Evolutionary conservation across 768 basidiomycete species (phyloP).

Genomic region (Russula sp.): DNA sequence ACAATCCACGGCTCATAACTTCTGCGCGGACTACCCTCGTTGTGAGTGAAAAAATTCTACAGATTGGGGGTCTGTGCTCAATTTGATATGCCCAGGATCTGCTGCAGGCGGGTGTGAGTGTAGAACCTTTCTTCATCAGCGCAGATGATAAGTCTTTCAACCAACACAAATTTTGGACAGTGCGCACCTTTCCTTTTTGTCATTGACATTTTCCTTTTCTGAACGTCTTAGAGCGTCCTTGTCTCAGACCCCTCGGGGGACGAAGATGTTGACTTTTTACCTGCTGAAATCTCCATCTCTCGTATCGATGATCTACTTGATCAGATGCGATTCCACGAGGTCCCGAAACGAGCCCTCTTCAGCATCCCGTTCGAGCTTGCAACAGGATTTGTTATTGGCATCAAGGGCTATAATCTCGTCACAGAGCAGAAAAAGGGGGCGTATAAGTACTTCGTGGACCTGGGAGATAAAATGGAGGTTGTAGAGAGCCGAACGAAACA

Average conservation of each 20-base stretch:
- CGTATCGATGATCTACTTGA: conserved; percentile 72
- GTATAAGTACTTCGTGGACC: conserved; percentile 81
- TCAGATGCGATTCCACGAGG: conserved; percentile 79
- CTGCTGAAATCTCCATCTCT: conserved; percentile 71
- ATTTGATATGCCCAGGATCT: conserved; percentile 56
- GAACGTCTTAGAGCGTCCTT: conserved; percentile 53
- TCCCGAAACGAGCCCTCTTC: conserved; percentile 79
- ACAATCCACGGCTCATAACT: conserved; percentile 57
- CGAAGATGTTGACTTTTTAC: conserved; percentile 47
- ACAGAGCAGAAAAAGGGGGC: conserved; percentile 83
- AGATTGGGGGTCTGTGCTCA: background rate
- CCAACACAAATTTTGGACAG: conserved; percentile 73
- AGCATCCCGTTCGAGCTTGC: conserved; percentile 79
- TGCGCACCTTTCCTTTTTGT: conserved; percentile 38
- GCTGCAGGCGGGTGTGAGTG: conserved; percentile 67
- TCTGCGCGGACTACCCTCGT: conserved; percentile 71
- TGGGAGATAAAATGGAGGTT: conserved; percentile 74
- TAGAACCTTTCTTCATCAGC: conserved; percentile 90
- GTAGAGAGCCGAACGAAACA: conserved; percentile 68
- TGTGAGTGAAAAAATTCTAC: conserved; percentile 41
- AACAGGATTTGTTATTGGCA: conserved; percentile 67
- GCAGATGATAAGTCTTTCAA: conserved; percentile 66
- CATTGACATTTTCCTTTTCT: background rate
- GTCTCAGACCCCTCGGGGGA: conserved; percentile 54
- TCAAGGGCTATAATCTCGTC: conserved; percentile 89